A percentile compares a stretch with the other conserved stretches of the same genome.
Conservation (phyloP, 2,329 filamentous ascomycete genomes). For the Magnaporthiopsis poae region DNA sequence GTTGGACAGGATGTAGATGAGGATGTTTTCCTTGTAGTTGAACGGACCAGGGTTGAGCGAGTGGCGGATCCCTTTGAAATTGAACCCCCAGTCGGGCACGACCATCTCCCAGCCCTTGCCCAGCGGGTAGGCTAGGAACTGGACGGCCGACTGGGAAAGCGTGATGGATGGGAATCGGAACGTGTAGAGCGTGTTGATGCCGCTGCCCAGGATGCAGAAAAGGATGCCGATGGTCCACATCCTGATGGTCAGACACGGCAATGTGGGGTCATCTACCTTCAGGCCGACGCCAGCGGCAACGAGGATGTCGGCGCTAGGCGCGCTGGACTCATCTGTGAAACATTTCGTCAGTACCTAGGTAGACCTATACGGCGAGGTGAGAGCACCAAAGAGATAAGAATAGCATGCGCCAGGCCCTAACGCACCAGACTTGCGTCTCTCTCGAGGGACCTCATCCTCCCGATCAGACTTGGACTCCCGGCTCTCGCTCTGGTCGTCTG, state of each 20-base stretch:
- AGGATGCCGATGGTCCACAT: constrained; percentile 30
- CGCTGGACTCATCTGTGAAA: constrained; percentile 9
- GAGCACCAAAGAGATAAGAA: background rate
- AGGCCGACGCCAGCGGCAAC: constrained; percentile 22
- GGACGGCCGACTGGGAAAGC: constrained; percentile 25
- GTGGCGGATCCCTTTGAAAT: constrained; percentile 16
- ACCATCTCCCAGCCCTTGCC: constrained; percentile 28
- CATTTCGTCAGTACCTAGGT: background rate
- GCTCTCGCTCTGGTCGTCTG: background rate
- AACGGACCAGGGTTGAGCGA: constrained; percentile 31
- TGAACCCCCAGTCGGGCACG: constrained; percentile 23
- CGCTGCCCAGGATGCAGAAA: constrained; percentile 27
- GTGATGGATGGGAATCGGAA: constrained; percentile 27
- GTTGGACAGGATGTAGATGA: constrained; percentile 36
- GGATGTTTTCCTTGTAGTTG: constrained; percentile 30
- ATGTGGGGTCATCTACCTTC: constrained; percentile 18
- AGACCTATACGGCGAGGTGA: background rate
- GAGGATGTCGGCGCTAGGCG: constrained; percentile 16
- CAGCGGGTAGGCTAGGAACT: constrained; percentile 34
- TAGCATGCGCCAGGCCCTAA: too few species aligned
- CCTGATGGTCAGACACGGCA: constrained; percentile 27
- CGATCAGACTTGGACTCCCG: background rate
- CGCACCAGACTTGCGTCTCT: background rate
- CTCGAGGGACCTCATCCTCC: background rate
- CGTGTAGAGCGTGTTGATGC: constrained; percentile 31